These are phyloP conservation scores for Penicillium digitatum DNA, from an alignment of 2,329 filamentous ascomycete species.

Conservation along the genomic window DNA sequence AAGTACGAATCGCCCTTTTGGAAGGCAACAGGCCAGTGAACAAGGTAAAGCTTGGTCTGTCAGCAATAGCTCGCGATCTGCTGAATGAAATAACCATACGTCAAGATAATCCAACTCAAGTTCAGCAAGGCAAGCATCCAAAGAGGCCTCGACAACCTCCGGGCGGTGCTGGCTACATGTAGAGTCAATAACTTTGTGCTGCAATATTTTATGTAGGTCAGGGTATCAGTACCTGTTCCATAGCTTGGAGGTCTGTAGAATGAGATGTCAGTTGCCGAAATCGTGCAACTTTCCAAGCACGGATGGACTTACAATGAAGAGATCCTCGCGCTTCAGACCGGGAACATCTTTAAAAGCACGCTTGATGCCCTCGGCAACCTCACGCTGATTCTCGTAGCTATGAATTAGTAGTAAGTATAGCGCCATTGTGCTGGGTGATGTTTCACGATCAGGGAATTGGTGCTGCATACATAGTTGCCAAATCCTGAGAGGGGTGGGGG, in stretches of 20 bases:
- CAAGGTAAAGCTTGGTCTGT: conserved; percentile 35
- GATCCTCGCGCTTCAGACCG: conserved; percentile 40
- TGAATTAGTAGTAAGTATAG: background rate
- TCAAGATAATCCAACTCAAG: conserved; percentile 54
- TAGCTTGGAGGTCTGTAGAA: conserved; percentile 53
- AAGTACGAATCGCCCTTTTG: conserved; percentile 43
- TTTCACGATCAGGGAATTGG: background rate
- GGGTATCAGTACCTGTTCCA: conserved; percentile 48
- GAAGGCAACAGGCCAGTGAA: conserved; percentile 48
- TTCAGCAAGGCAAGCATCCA: conserved; percentile 51
- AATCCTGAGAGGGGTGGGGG: conserved; percentile 26
- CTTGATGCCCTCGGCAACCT: conserved; percentile 36
- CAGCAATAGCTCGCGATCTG: background rate
- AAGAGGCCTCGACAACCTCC: conserved; percentile 49
- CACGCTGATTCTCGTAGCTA: conserved; percentile 40
- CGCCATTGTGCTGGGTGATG: background rate
- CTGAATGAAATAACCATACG: conserved; percentile 30
- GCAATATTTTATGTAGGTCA: too few relatives aligned
- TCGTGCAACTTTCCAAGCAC: background rate
- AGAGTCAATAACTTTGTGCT: background rate
- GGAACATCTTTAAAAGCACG: conserved; percentile 37
- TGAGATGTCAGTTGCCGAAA: background rate
- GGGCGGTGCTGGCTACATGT: conserved; percentile 42
- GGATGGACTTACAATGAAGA: conserved; percentile 36
- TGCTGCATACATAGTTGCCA: conserved; percentile 36